Evolutionary conservation across 2,329 filamentous ascomycete genomes (phyloP), one percentile per base, ranked within the genome.

Genomic region (Calonectria hawksworthii): DNA sequence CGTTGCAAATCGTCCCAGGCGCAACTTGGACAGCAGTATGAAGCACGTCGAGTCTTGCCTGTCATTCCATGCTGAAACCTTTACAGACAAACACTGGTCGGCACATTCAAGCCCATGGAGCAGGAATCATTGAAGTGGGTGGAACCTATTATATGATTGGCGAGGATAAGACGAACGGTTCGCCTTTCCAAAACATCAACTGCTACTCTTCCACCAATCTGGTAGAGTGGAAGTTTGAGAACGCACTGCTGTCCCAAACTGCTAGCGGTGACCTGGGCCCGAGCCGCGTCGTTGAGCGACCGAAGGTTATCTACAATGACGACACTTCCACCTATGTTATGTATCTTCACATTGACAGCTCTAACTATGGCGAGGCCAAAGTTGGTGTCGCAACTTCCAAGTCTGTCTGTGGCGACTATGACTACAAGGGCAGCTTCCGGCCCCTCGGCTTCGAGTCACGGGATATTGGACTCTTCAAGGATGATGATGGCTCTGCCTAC

Each of bases 281-380:
- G 0, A 88, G 88, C 75, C 89, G 92, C 3, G 88, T 94, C 14
- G 90, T 94, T 2, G 93, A 94, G 83, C 85, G 93, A 26, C 93
- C 93, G 3, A 94, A 94, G 83, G 89, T 94, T 5, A 89, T 94
- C 7, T 93, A 91, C 85, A 94, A 94, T 76, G 89, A 91, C 18
- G 84, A 85, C n/a, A 94, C 92, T 0, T 79, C 83, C 8, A 91
- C 92, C 76, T 94, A 92, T 82, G 92, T 94, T n/a, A 84, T 94
- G 82, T 94, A 91, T 86, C 87, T 94, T 86, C 93, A 94, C 80
- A 93, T 94, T 64, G 93, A 94, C 80, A 88, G 85, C 70, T 86
- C 86, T 36, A 88, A 87, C 80, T 94, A 94, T 77, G 87, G 86
- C 1, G 92, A 93, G 44, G 93, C 93, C 0, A 91, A 90, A 70